phyloP scores from a whole-genome alignment of 129 eudicot species.

The Flaveria trinervia region DNA sequence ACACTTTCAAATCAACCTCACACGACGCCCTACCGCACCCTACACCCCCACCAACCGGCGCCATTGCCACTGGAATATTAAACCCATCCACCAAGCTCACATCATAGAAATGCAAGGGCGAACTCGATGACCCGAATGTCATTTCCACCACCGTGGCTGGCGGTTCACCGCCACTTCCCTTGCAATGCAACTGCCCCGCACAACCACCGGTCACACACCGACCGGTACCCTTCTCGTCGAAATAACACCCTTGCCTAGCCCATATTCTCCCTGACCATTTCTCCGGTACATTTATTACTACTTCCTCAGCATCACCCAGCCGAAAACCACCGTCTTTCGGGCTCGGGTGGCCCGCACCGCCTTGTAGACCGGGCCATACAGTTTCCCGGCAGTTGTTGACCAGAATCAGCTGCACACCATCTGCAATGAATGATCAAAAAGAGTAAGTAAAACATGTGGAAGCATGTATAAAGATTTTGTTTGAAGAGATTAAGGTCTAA shows the following conservation, averaged over 20 bases:
- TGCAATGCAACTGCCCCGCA: slow-evolving; percentile 60
- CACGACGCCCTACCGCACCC: slow-evolving; percentile 87
- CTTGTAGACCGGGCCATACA: slow-evolving; percentile 83
- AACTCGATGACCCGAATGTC: slow-evolving; percentile 70
- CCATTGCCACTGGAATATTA: slow-evolving; percentile 82
- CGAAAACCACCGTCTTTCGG: slow-evolving; percentile 76
- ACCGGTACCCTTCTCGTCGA: slow-evolving; percentile 58
- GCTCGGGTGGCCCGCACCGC: slow-evolving; percentile 69
- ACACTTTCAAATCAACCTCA: slow-evolving; percentile 69
- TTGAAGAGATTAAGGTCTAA: slow-evolving; percentile 8
- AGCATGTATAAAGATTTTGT: neutral
- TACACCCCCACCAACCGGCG: slow-evolving; percentile 77
- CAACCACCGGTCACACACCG: slow-evolving; percentile 80
- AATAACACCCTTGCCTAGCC: slow-evolving; percentile 86
- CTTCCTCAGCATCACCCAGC: slow-evolving; percentile 60
- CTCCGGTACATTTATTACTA: slow-evolving; percentile 61
- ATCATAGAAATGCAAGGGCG: slow-evolving; percentile 88
- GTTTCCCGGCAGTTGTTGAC: slow-evolving; percentile 76
- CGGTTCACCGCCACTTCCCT: slow-evolving; percentile 72
- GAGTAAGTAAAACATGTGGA: neutral
- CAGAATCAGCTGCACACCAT: slow-evolving; percentile 67
- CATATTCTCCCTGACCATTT: slow-evolving; percentile 97
- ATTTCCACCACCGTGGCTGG: slow-evolving; percentile 94
- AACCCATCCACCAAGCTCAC: slow-evolving; percentile 88
- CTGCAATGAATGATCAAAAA: slow-evolving; percentile 42